Evolutionary conservation across 805 yeast genomes (phyloP).

Genomic region (Wickerhamomyces alni): DNA sequence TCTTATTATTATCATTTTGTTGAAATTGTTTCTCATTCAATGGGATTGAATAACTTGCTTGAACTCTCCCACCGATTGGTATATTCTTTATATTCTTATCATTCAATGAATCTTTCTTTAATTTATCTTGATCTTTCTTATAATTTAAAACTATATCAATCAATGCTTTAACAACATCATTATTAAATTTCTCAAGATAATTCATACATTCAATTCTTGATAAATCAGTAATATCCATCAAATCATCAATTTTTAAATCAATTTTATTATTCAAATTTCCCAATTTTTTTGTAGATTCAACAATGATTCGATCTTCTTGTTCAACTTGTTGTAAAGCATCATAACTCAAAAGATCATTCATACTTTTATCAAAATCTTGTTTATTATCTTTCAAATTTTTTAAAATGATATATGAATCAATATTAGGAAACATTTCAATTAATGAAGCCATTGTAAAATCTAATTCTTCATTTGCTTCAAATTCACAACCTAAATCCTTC

Average conservation of each 20-base stretch:
- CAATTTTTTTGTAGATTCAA: neutral
- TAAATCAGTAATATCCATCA: conserved; percentile 19
- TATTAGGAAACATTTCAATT: conserved; percentile 41
- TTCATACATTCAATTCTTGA: conserved; percentile 14
- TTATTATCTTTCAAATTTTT: conserved; percentile 24
- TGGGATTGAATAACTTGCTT: conserved; percentile 16
- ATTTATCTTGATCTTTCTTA: conserved; percentile 3
- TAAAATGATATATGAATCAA: conserved; percentile 26
- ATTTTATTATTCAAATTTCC: neutral
- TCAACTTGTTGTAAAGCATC: conserved; percentile 7
- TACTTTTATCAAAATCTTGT: conserved; percentile 27
- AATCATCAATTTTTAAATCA: conserved; percentile 13
- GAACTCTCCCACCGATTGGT: conserved; percentile 30
- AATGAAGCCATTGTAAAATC: conserved; percentile 12
- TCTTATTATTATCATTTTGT: neutral
- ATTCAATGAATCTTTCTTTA: neutral
- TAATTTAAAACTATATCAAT: conserved; percentile 28
- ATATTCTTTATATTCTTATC: conserved; percentile 4
- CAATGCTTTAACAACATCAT: conserved; percentile 27
- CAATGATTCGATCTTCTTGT: conserved; percentile 1
- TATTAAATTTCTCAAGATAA: conserved; percentile 25
- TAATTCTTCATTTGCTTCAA: too few relatives aligned
- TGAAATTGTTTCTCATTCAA: neutral
- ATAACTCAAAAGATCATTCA: conserved; percentile 26
- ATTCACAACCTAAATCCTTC: too few relatives aligned